Percentiles rank a stretch among this genome's conserved stretches.
Evolutionary conservation across 2,329 filamentous ascomycete species (phyloP).

Genomic region (Penicillium sp.): DNA sequence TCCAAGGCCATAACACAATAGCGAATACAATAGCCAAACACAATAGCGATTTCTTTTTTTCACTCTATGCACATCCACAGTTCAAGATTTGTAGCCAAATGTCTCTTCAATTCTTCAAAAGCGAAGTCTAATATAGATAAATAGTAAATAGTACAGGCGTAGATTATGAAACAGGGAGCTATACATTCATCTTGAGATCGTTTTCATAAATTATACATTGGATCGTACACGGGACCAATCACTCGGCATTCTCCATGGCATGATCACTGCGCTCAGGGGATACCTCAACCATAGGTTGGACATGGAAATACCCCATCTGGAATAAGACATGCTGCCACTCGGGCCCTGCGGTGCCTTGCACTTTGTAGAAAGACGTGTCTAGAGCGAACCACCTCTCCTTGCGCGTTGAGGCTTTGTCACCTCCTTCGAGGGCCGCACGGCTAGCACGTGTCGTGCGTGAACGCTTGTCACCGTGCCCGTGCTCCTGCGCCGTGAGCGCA

Average conservation of each 20-base stretch:
- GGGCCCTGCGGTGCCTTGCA: constrained; percentile 62
- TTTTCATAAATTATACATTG: constrained; percentile 7
- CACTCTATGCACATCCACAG: neutral
- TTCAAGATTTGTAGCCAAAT: too few relatives aligned
- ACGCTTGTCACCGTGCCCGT: constrained; percentile 52
- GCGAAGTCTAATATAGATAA: neutral
- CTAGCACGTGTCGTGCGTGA: constrained; percentile 71
- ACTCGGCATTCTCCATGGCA: neutral
- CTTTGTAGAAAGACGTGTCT: constrained; percentile 57
- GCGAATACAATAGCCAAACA: neutral
- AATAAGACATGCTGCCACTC: constrained; percentile 42
- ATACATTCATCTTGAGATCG: neutral
- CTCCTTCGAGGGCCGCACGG: constrained; percentile 73
- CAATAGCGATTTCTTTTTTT: neutral
- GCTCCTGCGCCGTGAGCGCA: constrained; percentile 57
- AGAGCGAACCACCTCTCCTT: constrained; percentile 70
- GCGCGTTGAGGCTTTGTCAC: constrained; percentile 63
- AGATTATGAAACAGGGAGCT: neutral
- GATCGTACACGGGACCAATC: neutral
- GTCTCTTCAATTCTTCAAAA: neutral
- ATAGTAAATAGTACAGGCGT: neutral
- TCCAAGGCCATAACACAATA: neutral
- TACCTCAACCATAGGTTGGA: constrained; percentile 21
- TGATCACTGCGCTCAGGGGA: constrained; percentile 16
- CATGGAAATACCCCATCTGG: constrained; percentile 32